Evolutionary conservation across 345 rosid genomes (phyloP), one percentile per base, ranked within the genome.

Genomic region (Camelina neglecta): DNA sequence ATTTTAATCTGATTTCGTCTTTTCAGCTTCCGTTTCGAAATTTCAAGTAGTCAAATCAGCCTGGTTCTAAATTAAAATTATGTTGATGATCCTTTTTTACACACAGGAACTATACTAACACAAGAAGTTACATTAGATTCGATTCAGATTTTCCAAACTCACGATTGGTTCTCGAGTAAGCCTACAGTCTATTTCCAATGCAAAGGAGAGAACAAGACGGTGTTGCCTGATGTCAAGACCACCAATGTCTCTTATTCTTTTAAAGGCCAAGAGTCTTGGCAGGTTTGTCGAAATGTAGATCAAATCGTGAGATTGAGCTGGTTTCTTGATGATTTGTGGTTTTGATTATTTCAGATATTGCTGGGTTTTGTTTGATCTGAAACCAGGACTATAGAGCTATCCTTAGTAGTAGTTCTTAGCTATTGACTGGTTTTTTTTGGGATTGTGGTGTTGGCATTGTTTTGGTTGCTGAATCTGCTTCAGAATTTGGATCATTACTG

Each of bases 191-290:
- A 85, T 78, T 90, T 90, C 58, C 80, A 68, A 8, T 90, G 96
- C 59, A 85, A 86, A 77, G 90, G 88, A 77, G 90, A 85, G 84
- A 88, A 86, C 82, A 58, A 18, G 70, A 83, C 86, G 6, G 75
- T 73, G 21, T 75, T 90, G 58, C 92, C 88, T 3, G 96, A 90
- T 72, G 89, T 90, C 29, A 85, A 82, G 83, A 60, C 65, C 18
- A 49, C 70, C 0, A 48, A 81, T 36, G 79, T 65, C 0, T 16
- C 82, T 31, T 90, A 90, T 60, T 2, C 82, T 20, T 90, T 90
- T 59, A 86, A 77, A 72, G 90, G 92, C 29, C 81, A 88, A 82
- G 92, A 90, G 73, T 90, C 96, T 74, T 90, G 96, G 96, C 90
- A 90, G 92, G 96, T 88, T 62, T 53, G 56, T 31, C 29, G 1